Evolutionary conservation across 192 early-diverging fungal genomes (phyloP).

Genomic region (Backusella psychrophila): DNA sequence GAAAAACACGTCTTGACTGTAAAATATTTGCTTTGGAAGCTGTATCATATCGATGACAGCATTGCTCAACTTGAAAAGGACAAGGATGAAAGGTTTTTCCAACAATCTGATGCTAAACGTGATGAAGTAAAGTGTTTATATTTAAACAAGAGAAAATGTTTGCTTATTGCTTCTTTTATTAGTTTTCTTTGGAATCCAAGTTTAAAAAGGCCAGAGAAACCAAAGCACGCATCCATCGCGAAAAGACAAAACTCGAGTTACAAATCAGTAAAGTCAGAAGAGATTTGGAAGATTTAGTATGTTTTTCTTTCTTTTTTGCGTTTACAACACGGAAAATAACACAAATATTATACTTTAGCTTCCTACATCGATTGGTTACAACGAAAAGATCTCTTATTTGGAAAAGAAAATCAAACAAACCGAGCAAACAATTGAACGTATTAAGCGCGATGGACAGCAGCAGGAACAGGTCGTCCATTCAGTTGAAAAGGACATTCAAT

Average conservation of each 20-base stretch:
- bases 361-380: slow-evolving; percentile 58
- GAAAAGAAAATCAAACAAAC: slow-evolving; percentile 64
- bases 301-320: not conserved
- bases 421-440: slow-evolving; percentile 53
- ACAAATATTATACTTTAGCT: slow-evolving; percentile 38
- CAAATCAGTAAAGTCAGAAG: slow-evolving; percentile 70
- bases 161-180: not conserved
- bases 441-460: slow-evolving; percentile 49
- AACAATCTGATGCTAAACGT: not conserved
- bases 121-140: not conserved
- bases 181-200: slow-evolving; percentile 48
- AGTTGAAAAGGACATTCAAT: slow-evolving; percentile 17
- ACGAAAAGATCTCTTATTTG: slow-evolving; percentile 74
- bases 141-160: not conserved
- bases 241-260: slow-evolving; percentile 70
- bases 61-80: slow-evolving; percentile 57
- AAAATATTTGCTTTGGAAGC: slow-evolving; percentile 82
- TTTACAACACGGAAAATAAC: not conserved
- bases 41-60: slow-evolving; percentile 83
- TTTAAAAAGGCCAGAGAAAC: slow-evolving; percentile 69
- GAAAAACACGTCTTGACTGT: slow-evolving; percentile 61
- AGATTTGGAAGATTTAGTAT: slow-evolving; percentile 66
- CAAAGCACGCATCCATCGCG: slow-evolving; percentile 71
- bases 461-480: slow-evolving; percentile 37
- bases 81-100: slow-evolving; percentile 38